phyloP scores from a whole-genome alignment of 345 rosid species.

The Alliaria petiolata region DNA sequence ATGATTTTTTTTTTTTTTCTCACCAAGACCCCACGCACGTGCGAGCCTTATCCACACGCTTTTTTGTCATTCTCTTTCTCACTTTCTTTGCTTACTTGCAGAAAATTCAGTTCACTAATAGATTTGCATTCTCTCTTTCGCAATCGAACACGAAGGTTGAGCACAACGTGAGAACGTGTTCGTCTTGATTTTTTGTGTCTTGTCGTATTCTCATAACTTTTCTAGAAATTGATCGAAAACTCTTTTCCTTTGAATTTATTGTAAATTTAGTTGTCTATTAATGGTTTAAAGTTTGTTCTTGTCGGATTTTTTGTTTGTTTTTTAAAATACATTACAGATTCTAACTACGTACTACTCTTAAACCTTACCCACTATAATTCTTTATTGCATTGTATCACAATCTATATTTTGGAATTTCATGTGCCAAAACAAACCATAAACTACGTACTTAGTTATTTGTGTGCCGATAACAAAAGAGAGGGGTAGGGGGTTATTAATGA shows the following conservation, averaged over 20 bases:
- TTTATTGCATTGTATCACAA: background rate
- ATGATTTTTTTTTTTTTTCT: slow-evolving; percentile 5
- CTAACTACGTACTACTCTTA: background rate
- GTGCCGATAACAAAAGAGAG: background rate
- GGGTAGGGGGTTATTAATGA: too few relatives aligned
- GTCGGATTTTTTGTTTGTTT: background rate
- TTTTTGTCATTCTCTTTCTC: slow-evolving; percentile 2
- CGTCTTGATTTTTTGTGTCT: slow-evolving; percentile 23
- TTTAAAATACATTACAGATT: background rate
- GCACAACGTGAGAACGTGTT: slow-evolving; percentile 19
- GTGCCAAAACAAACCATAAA: background rate
- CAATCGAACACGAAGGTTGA: slow-evolving; percentile 12
- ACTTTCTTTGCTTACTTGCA: slow-evolving; percentile 10
- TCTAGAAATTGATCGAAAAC: slow-evolving; percentile 12
- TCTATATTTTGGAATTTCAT: too few relatives aligned
- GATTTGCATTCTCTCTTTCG: slow-evolving; percentile 13
- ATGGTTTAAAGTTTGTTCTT: slow-evolving; percentile 17
- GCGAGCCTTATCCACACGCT: slow-evolving; percentile 29
- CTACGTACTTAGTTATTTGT: background rate
- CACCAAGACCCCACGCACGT: slow-evolving; percentile 32
- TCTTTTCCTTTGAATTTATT: background rate
- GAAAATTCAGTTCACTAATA: slow-evolving; percentile 13
- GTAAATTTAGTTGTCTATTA: background rate
- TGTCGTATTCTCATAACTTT: slow-evolving; percentile 11
- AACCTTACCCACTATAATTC: too few relatives aligned